A percentile compares a stretch with the other conserved stretches of the same genome.
phyloP scores from a whole-genome alignment of 441 rosid genomes.

The Viola pubescens region DNA sequence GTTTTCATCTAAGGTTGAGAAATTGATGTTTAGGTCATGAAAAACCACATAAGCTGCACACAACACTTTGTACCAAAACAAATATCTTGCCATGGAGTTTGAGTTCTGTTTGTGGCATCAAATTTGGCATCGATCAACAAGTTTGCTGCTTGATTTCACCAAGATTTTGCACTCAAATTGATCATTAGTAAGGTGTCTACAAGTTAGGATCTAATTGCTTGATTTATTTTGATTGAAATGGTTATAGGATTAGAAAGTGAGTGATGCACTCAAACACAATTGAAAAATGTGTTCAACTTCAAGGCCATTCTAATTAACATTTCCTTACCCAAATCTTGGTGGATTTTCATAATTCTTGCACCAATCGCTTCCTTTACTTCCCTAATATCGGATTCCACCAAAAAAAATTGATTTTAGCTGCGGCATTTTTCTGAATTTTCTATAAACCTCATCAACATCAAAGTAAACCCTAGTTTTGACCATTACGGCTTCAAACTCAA shows the following conservation, averaged over 20 bases:
- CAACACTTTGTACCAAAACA: background rate
- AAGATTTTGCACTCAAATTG: background rate
- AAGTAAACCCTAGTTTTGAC: constrained; percentile 33
- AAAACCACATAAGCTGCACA: background rate
- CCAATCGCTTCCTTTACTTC: constrained; percentile 21
- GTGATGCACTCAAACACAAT: background rate
- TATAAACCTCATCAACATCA: constrained; percentile 23
- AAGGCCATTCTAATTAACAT: background rate
- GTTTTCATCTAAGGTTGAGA: background rate
- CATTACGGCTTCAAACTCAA: constrained; percentile 29
- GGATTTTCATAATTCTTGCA: constrained; percentile 24
- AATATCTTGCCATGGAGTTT: background rate
- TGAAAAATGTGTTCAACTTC: constrained; percentile 36
- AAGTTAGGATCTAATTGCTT: background rate
- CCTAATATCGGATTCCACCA: constrained; percentile 9
- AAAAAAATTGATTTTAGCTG: constrained; percentile 3
- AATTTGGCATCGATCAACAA: background rate
- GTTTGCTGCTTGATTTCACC: background rate
- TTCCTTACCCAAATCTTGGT: constrained; percentile 16
- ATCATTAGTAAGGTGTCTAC: background rate
- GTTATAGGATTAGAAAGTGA: constrained; percentile 1
- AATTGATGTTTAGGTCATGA: background rate
- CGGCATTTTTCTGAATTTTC: constrained; percentile 22
- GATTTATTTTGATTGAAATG: background rate
- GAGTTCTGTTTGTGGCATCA: background rate